Evolutionary conservation across 352 stramenopile species (phyloP), one percentile per base, ranked within the genome.

Genomic region (Elongisporangium prolatum): DNA sequence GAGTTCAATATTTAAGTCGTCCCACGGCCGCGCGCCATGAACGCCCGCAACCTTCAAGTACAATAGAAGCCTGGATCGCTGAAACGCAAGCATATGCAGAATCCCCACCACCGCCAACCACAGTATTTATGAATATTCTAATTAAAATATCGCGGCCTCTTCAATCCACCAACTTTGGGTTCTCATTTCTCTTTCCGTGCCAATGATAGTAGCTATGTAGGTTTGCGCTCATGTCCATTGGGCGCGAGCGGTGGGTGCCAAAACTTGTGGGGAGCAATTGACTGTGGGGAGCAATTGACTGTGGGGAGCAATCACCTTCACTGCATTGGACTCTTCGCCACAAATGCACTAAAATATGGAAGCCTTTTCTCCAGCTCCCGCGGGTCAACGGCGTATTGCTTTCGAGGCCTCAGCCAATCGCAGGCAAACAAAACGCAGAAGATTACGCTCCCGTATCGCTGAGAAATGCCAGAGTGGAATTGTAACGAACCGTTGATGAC

Each of bases 1-100:
- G 79, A 93, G 61, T 88, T 93, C 57, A 66, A 37, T 56, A 50
- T 14, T 7, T 13, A 18, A 56, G 6, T 8, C 22, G 3, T 0
- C 25, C 7, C 21, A 40, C 63, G 48, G 40, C 40, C 47, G 55
- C 21, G 17, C 49, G 16, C 21, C 6, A 34, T 9, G 47, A 5
- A 13, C 24, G n/a, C 25, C 5, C 14, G 16, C 34, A 38, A 57
- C 21, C 21, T 48, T n/a, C 20, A 38, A 48, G 47, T 37, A 53
- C 18, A 65, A n/a, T 20, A 56, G 38, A 53, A 37, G 49, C 20
- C 49, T 20, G 49, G 11, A 34, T 37, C 16, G 25, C 20, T 44
- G 34, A 44, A 44, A 44, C 34, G 34, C 34, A 44, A 44, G 34
- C 34, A 44, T 44, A 44, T 44, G 10, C 34, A 44, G 34, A 17